phyloP scores from a whole-genome alignment of 805 yeast species.

The Myxozyma kluyveri region DNA sequence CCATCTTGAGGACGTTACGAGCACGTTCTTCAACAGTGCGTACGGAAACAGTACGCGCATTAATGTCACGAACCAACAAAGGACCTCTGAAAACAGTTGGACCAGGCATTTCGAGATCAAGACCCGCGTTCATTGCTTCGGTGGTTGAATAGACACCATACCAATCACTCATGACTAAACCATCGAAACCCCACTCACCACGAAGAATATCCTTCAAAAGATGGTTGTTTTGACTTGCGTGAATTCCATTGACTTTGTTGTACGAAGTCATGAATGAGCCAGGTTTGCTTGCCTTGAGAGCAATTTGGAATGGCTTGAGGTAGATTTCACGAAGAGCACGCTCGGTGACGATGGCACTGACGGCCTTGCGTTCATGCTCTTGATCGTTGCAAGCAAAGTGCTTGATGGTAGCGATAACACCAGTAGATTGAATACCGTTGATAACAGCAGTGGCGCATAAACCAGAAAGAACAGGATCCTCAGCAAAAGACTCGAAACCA shows the following conservation, averaged over 20 bases:
- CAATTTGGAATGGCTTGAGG: conserved; percentile 60
- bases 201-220: conserved; percentile 49
- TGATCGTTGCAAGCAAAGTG: conserved; percentile 63
- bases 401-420: conserved; percentile 50
- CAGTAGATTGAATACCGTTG: conserved; percentile 51
- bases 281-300: conserved; percentile 54
- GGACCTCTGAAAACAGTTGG: conserved; percentile 48
- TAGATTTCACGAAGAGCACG: conserved; percentile 65
- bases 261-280: conserved; percentile 59
- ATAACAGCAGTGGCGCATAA: conserved; percentile 47
- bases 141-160: conserved; percentile 52
- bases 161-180: conserved; percentile 64
- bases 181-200: conserved; percentile 57
- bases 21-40: conserved; percentile 44
- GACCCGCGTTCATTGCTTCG: conserved; percentile 51
- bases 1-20: conserved; percentile 46
- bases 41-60: conserved; percentile 41
- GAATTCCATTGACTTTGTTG: conserved; percentile 60
- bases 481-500: conserved; percentile 59
- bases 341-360: conserved; percentile 51
- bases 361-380: conserved; percentile 52
- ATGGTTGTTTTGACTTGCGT: conserved; percentile 48
- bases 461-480: conserved; percentile 56
- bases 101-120: conserved; percentile 69
- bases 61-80: conserved; percentile 45